phyloP scores from a whole-genome alignment of 108 stramenopile genomes.

The Licmophora abbreviata region DNA sequence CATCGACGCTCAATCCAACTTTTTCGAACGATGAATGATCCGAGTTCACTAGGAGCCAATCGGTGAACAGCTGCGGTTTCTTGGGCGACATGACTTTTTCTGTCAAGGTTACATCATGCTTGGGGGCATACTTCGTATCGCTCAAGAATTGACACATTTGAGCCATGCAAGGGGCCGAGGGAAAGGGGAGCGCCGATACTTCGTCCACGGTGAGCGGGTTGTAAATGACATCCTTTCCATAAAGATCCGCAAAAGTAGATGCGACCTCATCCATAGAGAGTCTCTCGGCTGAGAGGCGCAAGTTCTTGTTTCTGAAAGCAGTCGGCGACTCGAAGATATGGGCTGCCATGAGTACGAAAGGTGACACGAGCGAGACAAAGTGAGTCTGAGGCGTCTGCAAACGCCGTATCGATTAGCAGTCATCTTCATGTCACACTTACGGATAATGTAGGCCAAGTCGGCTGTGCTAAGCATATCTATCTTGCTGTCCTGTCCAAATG shows the following conservation, averaged over 20 bases:
- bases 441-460: constrained; percentile 37
- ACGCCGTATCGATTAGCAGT: neutral
- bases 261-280: constrained; percentile 53
- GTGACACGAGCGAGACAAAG: no score
- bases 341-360: no score
- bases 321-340: constrained; percentile 13
- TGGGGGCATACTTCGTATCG: constrained; percentile 1
- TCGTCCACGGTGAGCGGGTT: constrained; percentile 42
- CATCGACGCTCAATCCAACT: constrained; percentile 41
- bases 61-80: constrained; percentile 29
- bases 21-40: constrained; percentile 34
- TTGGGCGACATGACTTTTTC: constrained; percentile 15
- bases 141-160: constrained; percentile 62
- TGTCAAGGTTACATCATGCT: constrained; percentile 32
- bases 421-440: constrained; percentile 4
- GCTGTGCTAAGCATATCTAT: constrained; percentile 45
- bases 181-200: constrained; percentile 30
- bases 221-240: constrained; percentile 62
- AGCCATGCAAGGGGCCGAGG: constrained; percentile 30
- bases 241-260: constrained; percentile 35
- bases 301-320: constrained; percentile 24
- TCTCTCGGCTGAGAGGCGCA: constrained; percentile 27
- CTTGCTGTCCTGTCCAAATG: constrained; percentile 32
- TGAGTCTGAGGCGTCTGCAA: no score
- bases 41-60: constrained; percentile 53